Evolutionary conservation across 768 basidiomycete species (phyloP).

Genomic region (Psilocybe tampanensis): DNA sequence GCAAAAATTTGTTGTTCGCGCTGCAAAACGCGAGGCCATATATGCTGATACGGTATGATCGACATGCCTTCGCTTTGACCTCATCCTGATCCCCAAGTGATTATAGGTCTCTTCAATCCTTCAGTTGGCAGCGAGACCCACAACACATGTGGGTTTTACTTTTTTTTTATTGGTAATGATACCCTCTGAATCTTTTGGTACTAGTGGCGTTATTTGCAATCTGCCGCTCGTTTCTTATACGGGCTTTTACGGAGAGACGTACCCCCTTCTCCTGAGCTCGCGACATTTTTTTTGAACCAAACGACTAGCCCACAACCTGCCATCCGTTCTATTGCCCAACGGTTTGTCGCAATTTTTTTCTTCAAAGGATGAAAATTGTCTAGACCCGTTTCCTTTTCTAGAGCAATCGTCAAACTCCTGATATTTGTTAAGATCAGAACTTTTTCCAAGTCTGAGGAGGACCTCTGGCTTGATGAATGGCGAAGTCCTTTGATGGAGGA

Average conservation of each 20-base stretch:
- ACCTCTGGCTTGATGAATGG: constrained; percentile 79
- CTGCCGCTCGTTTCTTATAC: constrained; percentile 62
- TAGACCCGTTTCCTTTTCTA: constrained; percentile 24
- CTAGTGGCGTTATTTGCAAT: constrained; percentile 84
- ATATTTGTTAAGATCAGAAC: constrained; percentile 77
- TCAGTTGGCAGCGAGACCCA: constrained; percentile 57
- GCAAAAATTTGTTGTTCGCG: constrained; percentile 42
- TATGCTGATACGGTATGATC: constrained; percentile 50
- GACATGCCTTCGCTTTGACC: background rate
- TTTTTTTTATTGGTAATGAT: constrained; percentile 1
- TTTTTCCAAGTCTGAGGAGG: constrained; percentile 60
- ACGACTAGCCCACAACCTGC: constrained; percentile 71
- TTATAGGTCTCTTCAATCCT: constrained; percentile 61
- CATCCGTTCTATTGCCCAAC: constrained; percentile 65
- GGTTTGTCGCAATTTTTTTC: constrained; percentile 37
- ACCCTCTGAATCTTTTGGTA: constrained; percentile 11
- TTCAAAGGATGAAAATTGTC: background rate
- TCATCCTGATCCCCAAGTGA: constrained; percentile 6
- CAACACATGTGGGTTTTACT: constrained; percentile 65
- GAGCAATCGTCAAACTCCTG: constrained; percentile 68
- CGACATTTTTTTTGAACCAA: constrained; percentile 66
- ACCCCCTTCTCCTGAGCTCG: constrained; percentile 51
- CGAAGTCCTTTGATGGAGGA: constrained; percentile 56
- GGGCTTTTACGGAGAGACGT: constrained; percentile 67
- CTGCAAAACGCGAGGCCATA: constrained; percentile 44